These are phyloP conservation scores for Cucurbita ficifolia DNA, from an alignment of 306 rosid species.

Conservation along the genomic window DNA sequence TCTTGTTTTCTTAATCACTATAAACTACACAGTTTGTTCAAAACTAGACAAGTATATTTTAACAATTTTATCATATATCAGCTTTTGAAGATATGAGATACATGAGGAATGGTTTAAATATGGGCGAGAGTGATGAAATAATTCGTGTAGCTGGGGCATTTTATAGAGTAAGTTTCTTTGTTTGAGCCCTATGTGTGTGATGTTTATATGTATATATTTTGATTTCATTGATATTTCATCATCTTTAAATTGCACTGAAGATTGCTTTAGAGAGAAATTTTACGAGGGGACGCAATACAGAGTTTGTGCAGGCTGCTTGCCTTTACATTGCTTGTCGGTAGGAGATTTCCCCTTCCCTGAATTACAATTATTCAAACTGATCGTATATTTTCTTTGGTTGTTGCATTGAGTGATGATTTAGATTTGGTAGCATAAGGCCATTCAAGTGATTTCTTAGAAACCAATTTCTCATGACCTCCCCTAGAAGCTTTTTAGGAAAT, in stretches of 20 bases:
- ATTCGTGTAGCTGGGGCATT: conserved; percentile 26
- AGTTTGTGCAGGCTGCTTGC: conserved; percentile 67
- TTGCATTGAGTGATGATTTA: neutral
- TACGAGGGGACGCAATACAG: conserved; percentile 64
- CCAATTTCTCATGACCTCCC: neutral
- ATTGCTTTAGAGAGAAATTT: conserved; percentile 57
- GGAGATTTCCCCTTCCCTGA: conserved; percentile 2
- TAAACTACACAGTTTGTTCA: neutral
- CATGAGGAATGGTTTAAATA: conserved; percentile 30
- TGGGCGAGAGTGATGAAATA: conserved; percentile 24
- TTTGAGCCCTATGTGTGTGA: neutral
- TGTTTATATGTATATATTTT: neutral
- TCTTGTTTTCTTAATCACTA: neutral
- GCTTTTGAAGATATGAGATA: conserved; percentile 25
- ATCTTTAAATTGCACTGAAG: conserved; percentile 22
- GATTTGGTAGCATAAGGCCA: neutral
- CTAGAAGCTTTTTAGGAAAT: neutral
- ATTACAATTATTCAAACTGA: neutral
- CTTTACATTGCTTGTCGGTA: conserved; percentile 78
- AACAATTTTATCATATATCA: conserved; percentile 13
- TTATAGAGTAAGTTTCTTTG: conserved; percentile 25
- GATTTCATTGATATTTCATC: conserved; percentile 5
- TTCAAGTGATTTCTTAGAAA: neutral
- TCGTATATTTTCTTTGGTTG: neutral
- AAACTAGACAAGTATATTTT: neutral